Evolutionary conservation across 345 rosid species (phyloP).

Genomic region (Eucalyptus albens): DNA sequence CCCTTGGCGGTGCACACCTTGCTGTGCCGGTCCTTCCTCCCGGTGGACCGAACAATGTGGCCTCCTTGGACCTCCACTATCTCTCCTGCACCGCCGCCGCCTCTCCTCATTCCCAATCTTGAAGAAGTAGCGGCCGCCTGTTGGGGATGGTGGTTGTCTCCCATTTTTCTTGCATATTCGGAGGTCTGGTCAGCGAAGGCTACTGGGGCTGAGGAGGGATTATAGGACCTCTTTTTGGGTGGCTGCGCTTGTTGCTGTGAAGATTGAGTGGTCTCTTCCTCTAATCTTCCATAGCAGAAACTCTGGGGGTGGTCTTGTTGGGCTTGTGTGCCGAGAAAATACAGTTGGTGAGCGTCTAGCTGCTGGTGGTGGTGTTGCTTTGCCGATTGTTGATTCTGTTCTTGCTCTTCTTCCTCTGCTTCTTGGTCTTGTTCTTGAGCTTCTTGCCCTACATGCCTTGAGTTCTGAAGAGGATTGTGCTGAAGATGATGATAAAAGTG

Average conservation of each 20-base stretch:
- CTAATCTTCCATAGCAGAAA: conserved; percentile 15
- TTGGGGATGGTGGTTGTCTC: conserved; percentile 9
- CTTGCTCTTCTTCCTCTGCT: not conserved
- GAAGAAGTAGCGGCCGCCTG: conserved; percentile 32
- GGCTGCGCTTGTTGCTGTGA: conserved; percentile 10
- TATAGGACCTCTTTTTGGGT: conserved; percentile 23
- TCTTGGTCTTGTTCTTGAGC: not conserved
- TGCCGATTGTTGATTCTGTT: not conserved
- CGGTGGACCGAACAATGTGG: conserved; percentile 84
- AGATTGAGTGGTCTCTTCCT: conserved; percentile 1
- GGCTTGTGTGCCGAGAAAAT: not conserved
- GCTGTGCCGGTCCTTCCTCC: conserved; percentile 85
- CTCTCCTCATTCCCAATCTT: conserved; percentile 38
- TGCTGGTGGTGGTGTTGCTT: not conserved
- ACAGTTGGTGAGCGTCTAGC: not conserved
- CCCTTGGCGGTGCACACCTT: conserved; percentile 95
- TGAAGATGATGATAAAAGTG: not conserved
- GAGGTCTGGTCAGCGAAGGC: conserved; percentile 11
- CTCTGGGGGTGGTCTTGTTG: conserved; percentile 4
- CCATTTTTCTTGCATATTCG: conserved; percentile 47
- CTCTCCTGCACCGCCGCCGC: conserved; percentile 36
- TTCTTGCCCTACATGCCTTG: conserved; percentile 9
- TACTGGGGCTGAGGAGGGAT: not conserved
- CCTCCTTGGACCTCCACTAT: conserved; percentile 96
- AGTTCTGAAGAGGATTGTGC: not conserved